These are phyloP conservation scores for Calonectria multiphialidica DNA, from an alignment of 2,329 filamentous ascomycete species.

Conservation along the genomic window DNA sequence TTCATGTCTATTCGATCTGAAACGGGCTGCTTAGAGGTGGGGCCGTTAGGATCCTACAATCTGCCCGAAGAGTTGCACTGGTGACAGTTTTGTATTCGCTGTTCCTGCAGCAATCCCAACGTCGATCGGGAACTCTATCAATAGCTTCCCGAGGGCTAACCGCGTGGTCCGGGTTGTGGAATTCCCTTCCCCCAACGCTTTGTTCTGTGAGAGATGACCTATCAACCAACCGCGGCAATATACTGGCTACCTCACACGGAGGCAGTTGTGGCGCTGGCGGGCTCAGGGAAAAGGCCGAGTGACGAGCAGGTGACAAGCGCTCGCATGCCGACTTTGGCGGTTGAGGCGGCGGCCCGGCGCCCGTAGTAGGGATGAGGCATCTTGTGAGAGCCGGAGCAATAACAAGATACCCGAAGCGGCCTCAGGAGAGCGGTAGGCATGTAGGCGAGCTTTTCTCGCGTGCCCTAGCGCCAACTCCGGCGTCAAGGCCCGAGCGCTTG, in stretches of 20 bases:
- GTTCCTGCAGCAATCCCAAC: slow-evolving; percentile 22
- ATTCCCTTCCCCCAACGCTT: not conserved
- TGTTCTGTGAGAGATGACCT: not conserved
- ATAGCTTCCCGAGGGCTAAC: not conserved
- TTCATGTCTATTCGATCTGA: slow-evolving; percentile 37
- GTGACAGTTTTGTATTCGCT: not conserved
- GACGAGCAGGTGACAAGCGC: not conserved
- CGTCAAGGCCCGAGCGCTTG: slow-evolving; percentile 23
- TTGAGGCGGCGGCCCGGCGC: not conserved
- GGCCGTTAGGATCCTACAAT: slow-evolving; percentile 20
- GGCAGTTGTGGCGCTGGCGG: not conserved
- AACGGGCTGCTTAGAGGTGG: slow-evolving; percentile 30
- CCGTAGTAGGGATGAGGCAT: slow-evolving; percentile 13
- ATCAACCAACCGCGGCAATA: not conserved
- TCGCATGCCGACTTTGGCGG: not conserved
- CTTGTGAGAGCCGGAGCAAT: not conserved
- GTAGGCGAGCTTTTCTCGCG: not conserved
- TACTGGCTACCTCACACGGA: not conserved
- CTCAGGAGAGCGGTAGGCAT: not conserved
- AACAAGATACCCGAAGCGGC: not conserved
- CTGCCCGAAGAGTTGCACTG: not conserved
- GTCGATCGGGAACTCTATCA: not conserved
- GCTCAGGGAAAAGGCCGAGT: not conserved
- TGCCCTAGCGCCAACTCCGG: slow-evolving; percentile 7
- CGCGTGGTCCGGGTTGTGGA: too few species aligned